Percentiles rank a stretch among this genome's conserved stretches.
Evolutionary conservation across 73 alveolate genomes (phyloP).

Genomic region (Breviolum minutum): DNA sequence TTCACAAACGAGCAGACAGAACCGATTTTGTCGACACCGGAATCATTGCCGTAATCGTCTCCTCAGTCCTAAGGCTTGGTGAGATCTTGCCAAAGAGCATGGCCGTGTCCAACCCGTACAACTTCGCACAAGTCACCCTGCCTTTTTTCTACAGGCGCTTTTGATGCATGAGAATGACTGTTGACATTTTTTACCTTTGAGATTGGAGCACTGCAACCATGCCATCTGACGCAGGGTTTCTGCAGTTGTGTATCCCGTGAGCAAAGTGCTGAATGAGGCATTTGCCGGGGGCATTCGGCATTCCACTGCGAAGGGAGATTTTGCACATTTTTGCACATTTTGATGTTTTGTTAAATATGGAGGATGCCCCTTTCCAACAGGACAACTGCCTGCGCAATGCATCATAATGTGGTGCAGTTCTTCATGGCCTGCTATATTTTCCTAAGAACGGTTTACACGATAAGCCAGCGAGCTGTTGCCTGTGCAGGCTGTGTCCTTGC

Average conservation of each 20-base stretch:
- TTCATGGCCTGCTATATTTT: no score
- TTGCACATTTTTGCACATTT: no score
- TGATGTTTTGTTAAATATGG: not conserved
- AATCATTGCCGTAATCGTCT: not conserved
- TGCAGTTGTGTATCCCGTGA: slow-evolving; percentile 72
- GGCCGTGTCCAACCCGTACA: slow-evolving; percentile 77
- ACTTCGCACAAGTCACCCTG: slow-evolving; percentile 70
- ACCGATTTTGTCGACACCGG: not conserved
- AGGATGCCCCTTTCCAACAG: no score
- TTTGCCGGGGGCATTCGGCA: not conserved
- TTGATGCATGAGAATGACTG: not conserved
- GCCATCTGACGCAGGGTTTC: slow-evolving; percentile 34
- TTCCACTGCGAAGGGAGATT: not conserved
- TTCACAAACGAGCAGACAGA: not conserved
- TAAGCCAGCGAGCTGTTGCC: not conserved
- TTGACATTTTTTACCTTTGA: not conserved
- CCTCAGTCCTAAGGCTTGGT: slow-evolving; percentile 15
- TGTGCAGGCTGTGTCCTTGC: slow-evolving; percentile 52
- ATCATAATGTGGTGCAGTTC: no score
- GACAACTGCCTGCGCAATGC: no score
- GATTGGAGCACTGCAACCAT: not conserved
- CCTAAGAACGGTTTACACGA: no score
- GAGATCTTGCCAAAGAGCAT: slow-evolving; percentile 92
- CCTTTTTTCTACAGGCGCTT: slow-evolving; percentile 76
- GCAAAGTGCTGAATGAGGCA: slow-evolving; percentile 78